Base-by-base conservation (phyloP, 805 yeast genomes). In the Saturnispora ahearnii region DNA sequence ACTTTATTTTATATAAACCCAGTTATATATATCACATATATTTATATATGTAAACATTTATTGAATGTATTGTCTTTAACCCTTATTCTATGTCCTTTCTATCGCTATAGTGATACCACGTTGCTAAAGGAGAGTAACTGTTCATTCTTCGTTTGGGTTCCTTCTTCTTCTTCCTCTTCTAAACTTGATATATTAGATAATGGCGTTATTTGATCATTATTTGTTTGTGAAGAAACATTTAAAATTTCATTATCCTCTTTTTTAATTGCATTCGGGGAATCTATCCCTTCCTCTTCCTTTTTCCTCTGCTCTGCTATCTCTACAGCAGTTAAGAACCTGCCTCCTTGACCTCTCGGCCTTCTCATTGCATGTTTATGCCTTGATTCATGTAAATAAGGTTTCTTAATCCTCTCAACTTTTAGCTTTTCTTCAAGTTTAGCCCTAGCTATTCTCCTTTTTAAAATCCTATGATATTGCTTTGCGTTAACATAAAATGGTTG, bases 281-380 rank as follows among this genome's bases (percentile, higher is more conserved):
- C 9, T 3, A 10, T 34, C 33, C 18, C 26, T 26, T n/a, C 44
- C 18, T n/a, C 40, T 33, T 45, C 26, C 31, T 30, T 41, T 7
- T 38, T 31, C 26, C 40, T 41, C 29, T 43, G 50, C 29, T 83
- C 89, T 4, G 87, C 88, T 49, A 85, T 84, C 59, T 85, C 93
- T 10, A 96, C 96, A 12, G 98, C 96, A 0, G 99, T 93, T 52
- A 93, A 69, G 58, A 93, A 93, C 53, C 99, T 74, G 6, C 99
- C 99, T 31, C 99, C 99, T 69, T 93, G 98, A 28, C 99, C 99
- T 59, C 99, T 79, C 13, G 99, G 98, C 64, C 99, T 78, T 63
- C 98, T 78, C 99, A 93, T 93, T 3, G 99, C 99, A 65, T 93
- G 99, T 64, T 93, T 91, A 65, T 93, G 99, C 59, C 99, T 77